A percentile compares a stretch with the other conserved stretches of the same genome.
phyloP scores from a whole-genome alignment of 371 early-diverging fungal species.

The Mucor sp. region DNA sequence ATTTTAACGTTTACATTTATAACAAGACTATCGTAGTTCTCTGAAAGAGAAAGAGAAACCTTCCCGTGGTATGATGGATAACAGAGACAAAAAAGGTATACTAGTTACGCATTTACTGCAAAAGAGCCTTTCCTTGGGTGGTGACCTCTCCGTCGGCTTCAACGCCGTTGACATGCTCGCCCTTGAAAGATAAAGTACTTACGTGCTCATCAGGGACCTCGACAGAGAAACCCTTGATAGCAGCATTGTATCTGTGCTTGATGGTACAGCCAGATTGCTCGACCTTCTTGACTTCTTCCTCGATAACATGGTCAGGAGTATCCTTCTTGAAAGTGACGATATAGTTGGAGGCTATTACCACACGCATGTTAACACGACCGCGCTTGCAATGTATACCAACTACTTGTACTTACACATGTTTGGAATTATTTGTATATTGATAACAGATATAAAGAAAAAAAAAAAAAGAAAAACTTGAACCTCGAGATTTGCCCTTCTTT shows the following conservation, averaged over 20 bases:
- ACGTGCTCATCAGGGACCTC: slow-evolving; percentile 45
- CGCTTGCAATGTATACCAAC: background rate
- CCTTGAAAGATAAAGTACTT: slow-evolving; percentile 29
- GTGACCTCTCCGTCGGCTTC: slow-evolving; percentile 62
- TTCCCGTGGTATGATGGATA: background rate
- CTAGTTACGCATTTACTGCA: background rate
- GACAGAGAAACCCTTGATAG: slow-evolving; percentile 52
- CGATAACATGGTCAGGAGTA: slow-evolving; percentile 49
- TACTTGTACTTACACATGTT: background rate
- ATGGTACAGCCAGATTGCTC: slow-evolving; percentile 43
- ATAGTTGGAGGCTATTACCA: slow-evolving; percentile 28
- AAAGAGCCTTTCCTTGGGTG: slow-evolving; percentile 38
- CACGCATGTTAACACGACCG: background rate
- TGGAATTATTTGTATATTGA: background rate
- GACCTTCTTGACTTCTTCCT: slow-evolving; percentile 34
- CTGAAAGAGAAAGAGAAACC: background rate
- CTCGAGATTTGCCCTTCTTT: background rate
- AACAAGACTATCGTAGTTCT: background rate
- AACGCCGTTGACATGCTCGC: slow-evolving; percentile 37
- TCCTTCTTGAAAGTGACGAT: slow-evolving; percentile 50
- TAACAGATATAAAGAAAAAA: slow-evolving; percentile 6
- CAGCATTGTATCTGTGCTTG: slow-evolving; percentile 39
- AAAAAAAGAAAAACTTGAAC: no score
- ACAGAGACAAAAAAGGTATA: background rate
- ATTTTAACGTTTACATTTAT: background rate